These are phyloP conservation scores for Plasmodium yoelii DNA, from an alignment of 169 alveolate species.

Conservation along the genomic window DNA sequence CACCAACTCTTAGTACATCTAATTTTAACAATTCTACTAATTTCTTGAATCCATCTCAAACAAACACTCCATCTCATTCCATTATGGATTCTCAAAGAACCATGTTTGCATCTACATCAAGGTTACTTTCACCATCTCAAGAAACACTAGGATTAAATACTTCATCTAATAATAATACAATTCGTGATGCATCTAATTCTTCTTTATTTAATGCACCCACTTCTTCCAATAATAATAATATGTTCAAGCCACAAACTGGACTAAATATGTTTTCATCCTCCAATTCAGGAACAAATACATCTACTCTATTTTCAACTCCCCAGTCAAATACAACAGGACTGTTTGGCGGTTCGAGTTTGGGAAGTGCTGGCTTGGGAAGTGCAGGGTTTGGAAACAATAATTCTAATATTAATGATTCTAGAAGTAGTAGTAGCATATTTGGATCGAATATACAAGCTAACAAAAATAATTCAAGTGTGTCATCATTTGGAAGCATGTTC, in stretches of 20 bases:
- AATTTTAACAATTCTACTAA: not conserved
- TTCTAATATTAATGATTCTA: too few relatives aligned
- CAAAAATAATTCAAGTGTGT: too few relatives aligned
- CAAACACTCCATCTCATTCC: not conserved
- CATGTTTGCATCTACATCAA: conserved; percentile 10
- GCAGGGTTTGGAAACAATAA: too few relatives aligned
- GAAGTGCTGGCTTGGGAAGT: too few relatives aligned
- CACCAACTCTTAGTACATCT: not conserved
- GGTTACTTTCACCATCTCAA: conserved; percentile 20
- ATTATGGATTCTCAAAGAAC: conserved; percentile 19
- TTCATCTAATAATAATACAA: not conserved
- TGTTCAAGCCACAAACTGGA: too few relatives aligned
- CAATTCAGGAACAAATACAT: not conserved
- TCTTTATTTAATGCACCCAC: not conserved
- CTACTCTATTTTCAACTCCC: not conserved
- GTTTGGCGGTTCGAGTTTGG: too few relatives aligned
- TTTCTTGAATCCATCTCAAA: not conserved
- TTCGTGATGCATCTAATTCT: not conserved
- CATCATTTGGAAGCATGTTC: too few relatives aligned
- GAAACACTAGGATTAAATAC: not conserved
- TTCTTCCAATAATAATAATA: too few relatives aligned
- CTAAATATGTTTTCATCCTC: too few relatives aligned
- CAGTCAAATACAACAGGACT: not conserved
- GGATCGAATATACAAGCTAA: too few relatives aligned
- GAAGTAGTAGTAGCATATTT: too few relatives aligned